phyloP scores from a whole-genome alignment of 352 stramenopile genomes.

The Globisporangium lucens region DNA sequence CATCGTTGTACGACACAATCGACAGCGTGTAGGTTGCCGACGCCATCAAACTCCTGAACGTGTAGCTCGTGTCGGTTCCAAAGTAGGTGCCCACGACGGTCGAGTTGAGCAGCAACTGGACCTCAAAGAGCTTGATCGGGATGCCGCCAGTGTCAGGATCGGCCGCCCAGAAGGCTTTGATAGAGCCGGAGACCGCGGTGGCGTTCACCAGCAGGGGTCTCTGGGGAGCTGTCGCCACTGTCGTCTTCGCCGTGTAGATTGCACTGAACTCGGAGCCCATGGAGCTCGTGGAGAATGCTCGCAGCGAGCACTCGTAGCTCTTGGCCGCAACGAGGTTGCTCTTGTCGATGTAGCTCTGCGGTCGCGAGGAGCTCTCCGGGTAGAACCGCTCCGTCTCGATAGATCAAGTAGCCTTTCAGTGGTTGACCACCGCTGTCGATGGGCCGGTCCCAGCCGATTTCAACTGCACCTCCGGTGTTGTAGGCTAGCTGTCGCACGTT shows the following conservation, averaged over 20 bases:
- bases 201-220: conserved; percentile 16
- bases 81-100: conserved; percentile 19
- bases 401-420: conserved; percentile 45
- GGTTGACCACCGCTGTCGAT: conserved; percentile 53
- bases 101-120: conserved; percentile 24
- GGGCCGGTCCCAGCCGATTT: conserved; percentile 51
- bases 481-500: conserved; percentile 40
- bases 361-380: conserved; percentile 21
- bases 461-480: conserved; percentile 49
- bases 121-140: conserved; percentile 33
- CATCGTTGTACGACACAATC: conserved; percentile 30
- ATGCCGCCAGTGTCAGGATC: conserved; percentile 46
- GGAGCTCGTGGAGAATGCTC: conserved; percentile 33
- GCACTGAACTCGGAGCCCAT: conserved; percentile 41
- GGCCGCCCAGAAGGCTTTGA: conserved; percentile 36
- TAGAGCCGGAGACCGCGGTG: conserved; percentile 26
- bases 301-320: conserved; percentile 48
- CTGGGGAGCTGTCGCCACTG: conserved; percentile 32
- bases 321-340: conserved; percentile 27
- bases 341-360: conserved; percentile 35
- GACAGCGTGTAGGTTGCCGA: conserved; percentile 30
- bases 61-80: conserved; percentile 18
- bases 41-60: conserved; percentile 38
- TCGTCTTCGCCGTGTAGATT: conserved; percentile 30
- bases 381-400: conserved; percentile 39